Base-by-base conservation (phyloP, 2,329 filamentous ascomycete species). In the Fusarium aywerte region DNA sequence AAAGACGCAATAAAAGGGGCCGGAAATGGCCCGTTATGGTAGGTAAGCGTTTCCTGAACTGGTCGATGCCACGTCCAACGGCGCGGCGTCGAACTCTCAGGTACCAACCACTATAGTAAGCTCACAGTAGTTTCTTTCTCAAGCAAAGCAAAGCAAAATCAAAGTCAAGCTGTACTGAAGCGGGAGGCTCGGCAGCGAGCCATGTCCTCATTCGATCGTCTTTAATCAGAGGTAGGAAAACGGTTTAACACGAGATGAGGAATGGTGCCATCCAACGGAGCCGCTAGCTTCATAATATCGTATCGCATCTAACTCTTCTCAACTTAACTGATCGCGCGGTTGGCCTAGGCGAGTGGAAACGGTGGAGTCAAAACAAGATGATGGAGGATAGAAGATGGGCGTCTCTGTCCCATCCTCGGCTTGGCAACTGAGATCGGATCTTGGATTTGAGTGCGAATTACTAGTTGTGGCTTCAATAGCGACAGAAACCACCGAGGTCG, bases 21-120 rank as follows among this genome's bases (percentile, higher is more conserved):
- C 65, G 65, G 65, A 68, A 69, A 58, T 68, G 66, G 62, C 61
- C 66, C 57, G 45, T 69, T 67, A 31, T 39, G 31, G 65, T 62
- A 68, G 61, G 57, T 55, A 48, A 63, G 32, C 64, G 63, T 59
- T 67, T 61, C 65, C 53, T 48, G 60, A 67, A 52, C 50, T 60
- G 65, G 65, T 53, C 31, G 50, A 68, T 68, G 64, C 64, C 59
- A 68, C 38, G 35, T 40, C 39, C 29, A 68, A 68, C 65, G 66
- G 62, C 53, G 45, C 40, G 57, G 45, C 57, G 62, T 42, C 7
- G 33, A 51, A 38, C 31, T 20, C 31, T 36, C 23, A 12, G 21
- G 8, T 21, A 42, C 38, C 10, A 18, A 11, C 16, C 20, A 25
- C 16, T 27, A 25, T n/a, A n/a, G n/a, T 10, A 39, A 32, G 21